Evolutionary conservation across 1,284 basidiomycete genomes (phyloP).

Genomic region (Ceratobasidium sp.): DNA sequence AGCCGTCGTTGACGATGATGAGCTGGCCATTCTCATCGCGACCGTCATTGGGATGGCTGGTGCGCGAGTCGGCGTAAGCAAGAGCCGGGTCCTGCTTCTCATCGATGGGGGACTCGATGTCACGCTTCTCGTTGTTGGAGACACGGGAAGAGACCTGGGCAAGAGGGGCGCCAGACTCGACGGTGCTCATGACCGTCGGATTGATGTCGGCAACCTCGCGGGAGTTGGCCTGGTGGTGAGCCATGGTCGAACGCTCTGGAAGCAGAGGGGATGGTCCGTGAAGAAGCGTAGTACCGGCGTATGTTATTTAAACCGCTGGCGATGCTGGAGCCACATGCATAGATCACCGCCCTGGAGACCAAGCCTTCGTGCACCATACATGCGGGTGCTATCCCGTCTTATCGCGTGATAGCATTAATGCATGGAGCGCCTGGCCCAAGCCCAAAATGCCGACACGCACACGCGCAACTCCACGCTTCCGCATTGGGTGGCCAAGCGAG

Average conservation of each 20-base stretch:
- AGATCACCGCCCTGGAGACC: neutral
- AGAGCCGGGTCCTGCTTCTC: conserved; percentile 25
- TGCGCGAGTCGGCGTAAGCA: conserved; percentile 21
- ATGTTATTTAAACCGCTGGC: neutral
- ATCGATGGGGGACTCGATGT: conserved; percentile 19
- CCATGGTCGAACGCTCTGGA: conserved; percentile 31
- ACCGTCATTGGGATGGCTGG: conserved; percentile 2
- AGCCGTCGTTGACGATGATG: conserved; percentile 20
- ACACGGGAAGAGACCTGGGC: conserved; percentile 29
- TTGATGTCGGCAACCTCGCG: conserved; percentile 30
- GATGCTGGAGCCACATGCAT: conserved; percentile 13
- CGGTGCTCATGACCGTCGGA: conserved; percentile 32
- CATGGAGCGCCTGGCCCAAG: conserved; percentile 9
- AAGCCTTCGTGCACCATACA: conserved; percentile 31
- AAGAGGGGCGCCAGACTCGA: conserved; percentile 33
- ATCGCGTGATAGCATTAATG: conserved; percentile 9
- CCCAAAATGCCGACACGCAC: conserved; percentile 6
- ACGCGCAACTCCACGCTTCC: neutral
- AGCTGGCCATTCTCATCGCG: conserved; percentile 21
- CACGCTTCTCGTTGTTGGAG: conserved; percentile 28
- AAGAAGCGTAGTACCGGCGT: neutral
- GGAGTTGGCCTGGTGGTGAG: neutral
- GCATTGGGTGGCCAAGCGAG: conserved; percentile 24
- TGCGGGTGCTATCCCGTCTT: conserved; percentile 8
- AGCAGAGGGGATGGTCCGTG: conserved; percentile 29